Percentiles rank a stretch among this genome's conserved stretches.
Conservation (phyloP, 1,284 basidiomycete species). For the Tilletiopsis washingtonensis region DNA sequence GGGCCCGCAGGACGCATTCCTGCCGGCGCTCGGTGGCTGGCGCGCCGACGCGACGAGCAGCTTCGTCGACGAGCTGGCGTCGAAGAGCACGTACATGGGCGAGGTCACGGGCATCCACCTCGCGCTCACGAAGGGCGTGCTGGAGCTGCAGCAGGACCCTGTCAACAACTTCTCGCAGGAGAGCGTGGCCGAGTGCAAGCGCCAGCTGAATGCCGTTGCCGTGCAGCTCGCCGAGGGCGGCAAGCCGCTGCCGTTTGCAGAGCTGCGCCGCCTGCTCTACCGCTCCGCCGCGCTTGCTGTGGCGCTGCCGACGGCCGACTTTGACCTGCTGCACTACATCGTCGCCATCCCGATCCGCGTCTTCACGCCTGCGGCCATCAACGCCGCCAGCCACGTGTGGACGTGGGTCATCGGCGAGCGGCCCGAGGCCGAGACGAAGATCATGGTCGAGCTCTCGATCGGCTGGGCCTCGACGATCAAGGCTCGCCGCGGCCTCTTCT, state of each 20-base stretch:
- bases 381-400: constrained; percentile 88
- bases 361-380: constrained; percentile 76
- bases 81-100: constrained; percentile 51
- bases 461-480: constrained; percentile 81
- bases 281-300: constrained; percentile 61
- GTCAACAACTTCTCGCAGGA: constrained; percentile 53
- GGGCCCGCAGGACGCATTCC: constrained; percentile 22
- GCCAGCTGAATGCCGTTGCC: constrained; percentile 62
- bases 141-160: constrained; percentile 59
- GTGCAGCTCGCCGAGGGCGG: constrained; percentile 49
- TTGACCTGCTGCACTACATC: constrained; percentile 73
- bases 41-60: constrained; percentile 40
- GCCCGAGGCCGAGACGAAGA: constrained; percentile 62
- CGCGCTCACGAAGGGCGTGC: constrained; percentile 52
- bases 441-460: constrained; percentile 77
- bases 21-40: constrained; percentile 46
- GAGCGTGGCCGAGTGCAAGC: constrained; percentile 62
- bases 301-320: constrained; percentile 10
- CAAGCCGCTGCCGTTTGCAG: constrained; percentile 49
- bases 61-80: constrained; percentile 34
- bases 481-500: constrained; percentile 53
- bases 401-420: constrained; percentile 89
- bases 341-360: constrained; percentile 82
- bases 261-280: constrained; percentile 77
- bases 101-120: constrained; percentile 74